Base-by-base conservation (phyloP, 2,329 filamentous ascomycete species). In the Botrytis pseudocinerea region DNA sequence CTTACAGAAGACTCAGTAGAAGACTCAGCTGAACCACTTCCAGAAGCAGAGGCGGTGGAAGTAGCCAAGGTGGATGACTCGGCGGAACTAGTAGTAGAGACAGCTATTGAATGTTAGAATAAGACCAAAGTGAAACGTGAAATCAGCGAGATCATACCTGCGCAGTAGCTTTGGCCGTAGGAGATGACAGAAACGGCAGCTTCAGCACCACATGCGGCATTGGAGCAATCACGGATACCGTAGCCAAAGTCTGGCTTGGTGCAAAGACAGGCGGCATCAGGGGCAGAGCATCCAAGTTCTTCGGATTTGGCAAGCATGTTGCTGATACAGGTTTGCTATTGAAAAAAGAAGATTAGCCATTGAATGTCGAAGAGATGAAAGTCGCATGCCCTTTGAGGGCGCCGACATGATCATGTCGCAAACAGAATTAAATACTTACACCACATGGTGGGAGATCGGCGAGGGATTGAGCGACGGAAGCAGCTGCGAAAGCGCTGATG, bases 211-310 rank as follows among this genome's bases (percentile, higher is more conserved):
- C 85, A 85, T 48, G 82, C 82, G 76, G 83, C 80, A 72, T 78
- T 82, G 73, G 83, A 80, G 80, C 85, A 86, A 77, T 86, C 85
- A 73, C 84, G 83, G 68, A 86, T 79, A 74, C 85, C 85, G 73
- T 83, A 85, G 73, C 80, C 81, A 75, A 85, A 86, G 81, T 84
- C 78, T 51, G 73, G 74, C 72, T 84, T 81, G n/a, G 74, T 76
- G 82, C 85, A 86, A 74, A 84, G 82, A 81, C 85, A 86, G 70
- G 73, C 72, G 48, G 80, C 74, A 76, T 85, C 83, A 20, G 73
- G 28, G 40, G 75, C 7, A 28, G 51, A 35, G 78, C 85, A 86
- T 73, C 82, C 82, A 75, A 86, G 84, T 32, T 77, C 74, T 65
- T 78, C 74, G 71, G 83, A 83, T 73, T 83, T 81, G 54, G 40